A percentile compares a stretch with the other conserved stretches of the same genome.
phyloP scores from a whole-genome alignment of 352 stramenopile genomes.

The Phytophthora citricola region DNA sequence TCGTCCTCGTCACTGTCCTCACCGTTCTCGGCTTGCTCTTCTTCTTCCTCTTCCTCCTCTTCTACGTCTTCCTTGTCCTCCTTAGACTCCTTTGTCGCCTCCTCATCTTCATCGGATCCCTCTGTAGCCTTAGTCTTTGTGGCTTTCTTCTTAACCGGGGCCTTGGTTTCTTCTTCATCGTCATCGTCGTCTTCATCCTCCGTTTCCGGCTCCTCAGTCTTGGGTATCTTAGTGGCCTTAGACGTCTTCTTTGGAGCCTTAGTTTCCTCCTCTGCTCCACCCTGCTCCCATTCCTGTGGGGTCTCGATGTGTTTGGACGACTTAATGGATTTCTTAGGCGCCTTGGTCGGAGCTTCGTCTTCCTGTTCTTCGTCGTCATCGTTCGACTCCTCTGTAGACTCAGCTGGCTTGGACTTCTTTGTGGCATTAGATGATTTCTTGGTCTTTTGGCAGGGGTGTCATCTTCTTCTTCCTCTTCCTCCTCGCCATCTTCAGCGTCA shows the following conservation, averaged over 20 bases:
- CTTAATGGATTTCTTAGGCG: slow-evolving; percentile 8
- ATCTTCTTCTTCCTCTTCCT: slow-evolving; percentile 21
- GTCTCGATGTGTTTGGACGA: slow-evolving; percentile 2
- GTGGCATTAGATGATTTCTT: neutral
- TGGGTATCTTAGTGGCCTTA: slow-evolving; percentile 4
- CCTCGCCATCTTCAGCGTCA: slow-evolving; percentile 14
- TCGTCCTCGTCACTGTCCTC: slow-evolving; percentile 14
- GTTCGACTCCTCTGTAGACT: slow-evolving; percentile 4
- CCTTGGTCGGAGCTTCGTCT: slow-evolving; percentile 4
- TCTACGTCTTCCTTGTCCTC: slow-evolving; percentile 21
- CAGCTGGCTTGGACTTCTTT: slow-evolving; percentile 6
- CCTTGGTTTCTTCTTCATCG: slow-evolving; percentile 1
- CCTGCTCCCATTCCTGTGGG: neutral
- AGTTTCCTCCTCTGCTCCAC: neutral
- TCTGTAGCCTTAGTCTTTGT: slow-evolving; percentile 8
- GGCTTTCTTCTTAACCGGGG: slow-evolving; percentile 2
- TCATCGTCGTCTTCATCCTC: neutral
- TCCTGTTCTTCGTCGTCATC: slow-evolving; percentile 14
- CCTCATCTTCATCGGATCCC: slow-evolving; percentile 7
- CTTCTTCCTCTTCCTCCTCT: slow-evolving; percentile 20
- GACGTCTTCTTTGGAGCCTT: slow-evolving; percentile 1
- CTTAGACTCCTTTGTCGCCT: slow-evolving; percentile 2
- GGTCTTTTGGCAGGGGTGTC: slow-evolving; percentile 6
- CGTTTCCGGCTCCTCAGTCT: neutral
- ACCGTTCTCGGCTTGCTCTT: slow-evolving; percentile 18